phyloP scores from a whole-genome alignment of 208 protist species.

The Trypanosoma theileri region DNA sequence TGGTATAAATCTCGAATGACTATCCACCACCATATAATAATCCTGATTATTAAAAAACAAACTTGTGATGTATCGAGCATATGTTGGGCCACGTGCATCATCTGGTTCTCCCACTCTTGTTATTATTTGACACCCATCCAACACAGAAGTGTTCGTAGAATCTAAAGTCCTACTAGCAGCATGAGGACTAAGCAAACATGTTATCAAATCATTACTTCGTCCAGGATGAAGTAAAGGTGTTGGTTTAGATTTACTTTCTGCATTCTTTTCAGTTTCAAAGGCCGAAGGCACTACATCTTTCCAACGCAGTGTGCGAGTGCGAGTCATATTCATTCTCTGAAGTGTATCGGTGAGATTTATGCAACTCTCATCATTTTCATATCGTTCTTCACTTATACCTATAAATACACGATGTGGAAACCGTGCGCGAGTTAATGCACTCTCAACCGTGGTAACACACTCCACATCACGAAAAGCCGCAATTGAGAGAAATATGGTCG shows the following conservation, averaged over 20 bases:
- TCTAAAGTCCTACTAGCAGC: not conserved
- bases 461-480: conserved; percentile 85
- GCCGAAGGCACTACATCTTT: conserved; percentile 25
- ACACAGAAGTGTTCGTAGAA: not conserved
- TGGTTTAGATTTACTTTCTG: not conserved
- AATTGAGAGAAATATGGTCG: conserved; percentile 89
- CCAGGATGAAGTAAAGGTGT: conserved; percentile 27
- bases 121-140: conserved; percentile 58
- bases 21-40: conserved; percentile 89
- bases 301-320: conserved; percentile 16
- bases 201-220: conserved; percentile 23
- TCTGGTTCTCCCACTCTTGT: conserved; percentile 38
- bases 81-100: conserved; percentile 75
- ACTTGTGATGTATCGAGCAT: conserved; percentile 73
- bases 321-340: not conserved
- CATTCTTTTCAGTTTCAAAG: not conserved
- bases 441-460: conserved; percentile 81
- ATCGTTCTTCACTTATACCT: conserved; percentile 83
- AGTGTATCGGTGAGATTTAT: conserved; percentile 1
- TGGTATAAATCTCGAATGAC: conserved; percentile 73
- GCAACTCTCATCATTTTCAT: conserved; percentile 36
- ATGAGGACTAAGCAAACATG: conserved; percentile 20
- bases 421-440: conserved; percentile 55
- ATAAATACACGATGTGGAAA: conserved; percentile 68
- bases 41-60: conserved; percentile 80